Evolutionary conservation across 1,139 yeast genomes (phyloP).

Genomic region (Sugiyamaella xylanicola): DNA sequence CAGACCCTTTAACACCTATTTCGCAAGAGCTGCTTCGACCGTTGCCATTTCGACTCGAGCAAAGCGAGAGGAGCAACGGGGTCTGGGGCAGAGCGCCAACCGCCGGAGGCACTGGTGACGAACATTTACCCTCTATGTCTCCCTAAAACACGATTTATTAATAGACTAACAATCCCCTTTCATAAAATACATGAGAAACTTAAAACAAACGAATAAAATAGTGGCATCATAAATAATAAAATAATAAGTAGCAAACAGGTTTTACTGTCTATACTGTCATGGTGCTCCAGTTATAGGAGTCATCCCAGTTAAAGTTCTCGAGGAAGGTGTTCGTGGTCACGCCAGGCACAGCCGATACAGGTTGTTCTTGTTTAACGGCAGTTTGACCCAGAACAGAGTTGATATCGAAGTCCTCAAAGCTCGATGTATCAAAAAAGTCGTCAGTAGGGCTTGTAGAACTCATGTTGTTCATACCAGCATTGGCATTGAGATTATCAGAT

Average conservation of each 20-base stretch:
- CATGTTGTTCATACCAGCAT: neutral
- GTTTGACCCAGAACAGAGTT: constrained; percentile 10
- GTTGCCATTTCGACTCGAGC: too few species aligned
- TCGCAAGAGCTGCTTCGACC: too few species aligned
- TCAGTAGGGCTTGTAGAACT: constrained; percentile 6
- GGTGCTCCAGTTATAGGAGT: constrained; percentile 19
- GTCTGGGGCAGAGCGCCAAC: too few species aligned
- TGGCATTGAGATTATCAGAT: neutral
- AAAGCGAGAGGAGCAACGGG: too few species aligned
- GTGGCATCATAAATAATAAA: constrained; percentile 1
- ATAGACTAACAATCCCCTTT: neutral
- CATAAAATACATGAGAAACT: constrained; percentile 8
- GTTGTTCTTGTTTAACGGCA: constrained; percentile 3
- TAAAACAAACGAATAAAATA: constrained; percentile 8
- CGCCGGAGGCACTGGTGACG: too few species aligned
- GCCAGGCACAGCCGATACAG: neutral
- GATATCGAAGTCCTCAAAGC: constrained; percentile 17
- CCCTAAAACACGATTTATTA: too few species aligned
- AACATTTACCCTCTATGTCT: too few species aligned
- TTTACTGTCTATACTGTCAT: neutral
- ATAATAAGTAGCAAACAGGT: neutral
- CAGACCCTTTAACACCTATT: too few species aligned
- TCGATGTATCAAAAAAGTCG: constrained; percentile 17
- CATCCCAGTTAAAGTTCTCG: constrained; percentile 24
- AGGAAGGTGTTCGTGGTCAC: constrained; percentile 17